phyloP scores from a whole-genome alignment of 75 land plant species.

The Cupressus sempervirens region DNA sequence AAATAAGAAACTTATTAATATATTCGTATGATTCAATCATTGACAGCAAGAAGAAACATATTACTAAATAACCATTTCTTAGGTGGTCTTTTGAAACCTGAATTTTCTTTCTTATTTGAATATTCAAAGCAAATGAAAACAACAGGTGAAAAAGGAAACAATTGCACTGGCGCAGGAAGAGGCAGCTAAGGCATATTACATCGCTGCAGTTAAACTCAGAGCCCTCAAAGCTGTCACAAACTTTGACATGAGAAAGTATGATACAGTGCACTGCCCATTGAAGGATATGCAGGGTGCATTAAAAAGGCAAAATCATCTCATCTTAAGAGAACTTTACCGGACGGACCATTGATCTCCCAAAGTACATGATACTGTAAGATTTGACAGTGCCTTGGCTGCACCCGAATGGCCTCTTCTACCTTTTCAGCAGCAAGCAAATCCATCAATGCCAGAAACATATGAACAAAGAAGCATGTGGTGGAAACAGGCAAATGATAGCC shows the following conservation, averaged over 20 bases:
- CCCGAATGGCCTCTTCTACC: neutral
- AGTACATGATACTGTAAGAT: neutral
- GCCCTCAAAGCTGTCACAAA: conserved; percentile 79
- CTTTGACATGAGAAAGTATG: conserved; percentile 79
- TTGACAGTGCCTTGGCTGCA: neutral
- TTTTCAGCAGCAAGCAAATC: neutral
- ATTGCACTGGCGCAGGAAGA: conserved; percentile 91
- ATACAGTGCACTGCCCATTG: conserved; percentile 5
- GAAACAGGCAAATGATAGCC: neutral
- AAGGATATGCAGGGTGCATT: no score
- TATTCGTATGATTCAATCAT: no score
- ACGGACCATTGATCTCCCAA: neutral
- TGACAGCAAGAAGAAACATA: no score
- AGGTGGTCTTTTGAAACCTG: no score
- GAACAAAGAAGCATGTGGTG: neutral
- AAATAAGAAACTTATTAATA: no score
- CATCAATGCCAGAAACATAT: neutral
- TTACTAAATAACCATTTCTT: no score
- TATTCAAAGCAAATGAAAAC: no score
- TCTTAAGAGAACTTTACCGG: neutral
- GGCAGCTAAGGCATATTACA: conserved; percentile 83
- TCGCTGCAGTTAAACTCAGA: conserved; percentile 80
- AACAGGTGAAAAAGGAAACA: no score
- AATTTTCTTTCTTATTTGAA: neutral
- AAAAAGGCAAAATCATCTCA: neutral